These are phyloP conservation scores for Chlorella sp. DNA, from an alignment of 139 green algal species.

Conservation along the genomic window DNA sequence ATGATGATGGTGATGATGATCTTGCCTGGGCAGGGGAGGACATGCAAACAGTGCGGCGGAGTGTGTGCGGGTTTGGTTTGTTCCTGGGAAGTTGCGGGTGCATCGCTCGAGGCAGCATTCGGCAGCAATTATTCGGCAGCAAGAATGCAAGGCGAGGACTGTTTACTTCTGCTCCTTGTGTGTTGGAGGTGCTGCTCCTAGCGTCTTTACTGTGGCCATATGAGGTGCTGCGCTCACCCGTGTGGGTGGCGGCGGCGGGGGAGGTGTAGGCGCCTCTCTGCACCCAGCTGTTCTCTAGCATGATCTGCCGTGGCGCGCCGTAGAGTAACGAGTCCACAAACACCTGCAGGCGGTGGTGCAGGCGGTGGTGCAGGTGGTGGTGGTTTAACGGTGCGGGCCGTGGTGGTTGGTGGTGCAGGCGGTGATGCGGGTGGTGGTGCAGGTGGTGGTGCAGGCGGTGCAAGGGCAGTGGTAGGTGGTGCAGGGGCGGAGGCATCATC, in stretches of 20 bases:
- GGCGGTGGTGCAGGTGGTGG: background rate
- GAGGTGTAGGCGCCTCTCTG: slow-evolving; percentile 32
- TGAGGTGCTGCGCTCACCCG: slow-evolving; percentile 3
- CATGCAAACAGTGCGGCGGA: no score
- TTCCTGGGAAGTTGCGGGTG: no score
- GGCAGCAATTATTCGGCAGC: no score
- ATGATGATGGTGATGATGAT: no score
- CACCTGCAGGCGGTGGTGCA: slow-evolving; percentile 12
- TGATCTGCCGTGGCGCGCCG: slow-evolving; percentile 34
- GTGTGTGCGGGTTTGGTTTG: no score
- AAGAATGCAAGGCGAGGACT: no score
- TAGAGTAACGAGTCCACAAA: slow-evolving; percentile 45
- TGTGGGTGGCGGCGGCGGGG: slow-evolving; percentile 30
- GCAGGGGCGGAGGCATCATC: background rate
- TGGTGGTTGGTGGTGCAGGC: background rate
- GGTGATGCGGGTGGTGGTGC: background rate
- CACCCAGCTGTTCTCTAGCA: slow-evolving; percentile 34
- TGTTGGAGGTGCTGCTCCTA: no score
- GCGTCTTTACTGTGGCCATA: no score
- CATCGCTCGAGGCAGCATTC: no score
- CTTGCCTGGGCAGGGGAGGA: no score
- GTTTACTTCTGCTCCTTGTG: no score
- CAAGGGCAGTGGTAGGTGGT: background rate
- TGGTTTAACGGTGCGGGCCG: background rate
- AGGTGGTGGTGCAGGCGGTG: background rate